Evolutionary conservation across 2,329 filamentous ascomycete species (phyloP), one percentile per base, ranked within the genome.

Genomic region (Curvularia spicifera): DNA sequence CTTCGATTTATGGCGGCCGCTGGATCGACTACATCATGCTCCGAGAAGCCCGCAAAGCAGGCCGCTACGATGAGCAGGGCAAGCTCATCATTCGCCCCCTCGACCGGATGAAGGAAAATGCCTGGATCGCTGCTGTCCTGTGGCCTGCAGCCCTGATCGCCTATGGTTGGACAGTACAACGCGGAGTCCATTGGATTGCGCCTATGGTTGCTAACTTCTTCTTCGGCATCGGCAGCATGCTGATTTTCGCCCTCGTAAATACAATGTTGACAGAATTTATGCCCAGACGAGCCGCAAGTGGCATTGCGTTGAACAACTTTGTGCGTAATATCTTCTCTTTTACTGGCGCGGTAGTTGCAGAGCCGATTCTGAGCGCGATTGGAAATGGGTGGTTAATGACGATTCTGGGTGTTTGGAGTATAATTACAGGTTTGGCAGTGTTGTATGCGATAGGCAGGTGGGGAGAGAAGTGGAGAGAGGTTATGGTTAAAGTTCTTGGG

Each of bases 401-500:
- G 1, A 76, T 77, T 5, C 45, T 78, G 35, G 76, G 72, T 2
- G 80, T 90, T 1, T 74, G 69, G 70, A 71, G 71, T 45, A 82
- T 89, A 70, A 70, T 85, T 1, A 72, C 66, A n/a, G 70, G 68
- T 2, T 66, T 55, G 55, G 70, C 77, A 5, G 82, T 85, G 15
- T 84, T 93, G 22, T 87, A 83, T 76, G 74, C 84, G 0, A 83
- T 93, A 78, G 81, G 81, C 67, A 83, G 78, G 61, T 88, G 84
- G 67, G 86, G 86, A 0, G 78, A 82, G 18, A 80, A 79, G 66
- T 92, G 90, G 90, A 83, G 89, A 67, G 78, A 78, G 50, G 74
- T 76, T 29, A 89, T 91, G 86, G 85, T 90, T 12, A 59, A 64
- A 45, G 64, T 55, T 37, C 44, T 71, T 37, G 69, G 67, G 3